These are phyloP conservation scores for Phalaenopsis equestris DNA, from an alignment of 106 monocot genomes.

Conservation along the genomic window DNA sequence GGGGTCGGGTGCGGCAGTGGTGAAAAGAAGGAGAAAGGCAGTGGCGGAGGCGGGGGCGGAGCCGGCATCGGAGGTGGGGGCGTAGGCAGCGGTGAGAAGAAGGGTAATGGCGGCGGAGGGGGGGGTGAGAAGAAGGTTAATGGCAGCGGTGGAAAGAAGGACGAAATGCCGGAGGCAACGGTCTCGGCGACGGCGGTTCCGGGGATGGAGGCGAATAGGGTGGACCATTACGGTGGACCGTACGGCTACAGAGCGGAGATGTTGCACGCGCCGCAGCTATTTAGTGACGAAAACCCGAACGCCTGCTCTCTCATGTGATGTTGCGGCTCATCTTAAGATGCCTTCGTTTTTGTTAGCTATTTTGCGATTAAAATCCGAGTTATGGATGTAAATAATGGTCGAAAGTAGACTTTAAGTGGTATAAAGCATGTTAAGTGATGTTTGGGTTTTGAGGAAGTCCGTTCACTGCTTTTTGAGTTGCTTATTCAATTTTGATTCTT, in stretches of 20 bases:
- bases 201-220: conserved; percentile 2
- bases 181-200: neutral
- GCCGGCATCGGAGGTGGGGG: no score
- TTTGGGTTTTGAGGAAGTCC: neutral
- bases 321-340: neutral
- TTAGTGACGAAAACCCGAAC: conserved; percentile 11
- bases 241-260: conserved; percentile 3
- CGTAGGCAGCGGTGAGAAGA: neutral
- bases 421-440: neutral
- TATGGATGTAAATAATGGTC: neutral
- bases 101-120: conserved; percentile 1
- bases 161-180: neutral
- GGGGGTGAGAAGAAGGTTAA: neutral
- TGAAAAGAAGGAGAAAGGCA: no score
- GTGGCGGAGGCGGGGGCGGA: neutral
- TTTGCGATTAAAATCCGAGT: neutral
- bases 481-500: conserved; percentile 1
- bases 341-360: neutral
- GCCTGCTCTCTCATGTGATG: conserved; percentile 9
- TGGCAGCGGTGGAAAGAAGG: conserved; percentile 2
- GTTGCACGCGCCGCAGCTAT: conserved; percentile 3
- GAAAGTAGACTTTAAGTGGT: neutral
- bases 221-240: neutral
- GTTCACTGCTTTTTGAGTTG: neutral
- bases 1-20: neutral